These are phyloP conservation scores for Pterulicium gracile DNA, from an alignment of 1,284 basidiomycete genomes.

Conservation along the genomic window DNA sequence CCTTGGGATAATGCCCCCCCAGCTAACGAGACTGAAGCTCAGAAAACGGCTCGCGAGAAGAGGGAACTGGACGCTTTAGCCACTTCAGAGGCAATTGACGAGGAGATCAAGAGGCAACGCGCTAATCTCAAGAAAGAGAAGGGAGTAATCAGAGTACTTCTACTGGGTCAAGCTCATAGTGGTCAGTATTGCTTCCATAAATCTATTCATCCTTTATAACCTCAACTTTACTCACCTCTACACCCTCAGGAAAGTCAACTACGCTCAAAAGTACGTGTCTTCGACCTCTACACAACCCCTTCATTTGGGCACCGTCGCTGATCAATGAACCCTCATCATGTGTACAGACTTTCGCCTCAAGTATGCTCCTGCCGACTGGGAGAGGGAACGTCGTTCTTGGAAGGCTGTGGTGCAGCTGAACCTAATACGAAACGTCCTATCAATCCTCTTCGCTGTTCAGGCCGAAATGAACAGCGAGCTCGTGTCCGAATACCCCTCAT, in stretches of 20 bases:
- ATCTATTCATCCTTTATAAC: constrained; percentile 3
- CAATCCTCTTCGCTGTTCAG: constrained; percentile 32
- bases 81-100: constrained; percentile 46
- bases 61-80: constrained; percentile 40
- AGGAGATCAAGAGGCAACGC: constrained; percentile 37
- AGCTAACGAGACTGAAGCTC: constrained; percentile 33
- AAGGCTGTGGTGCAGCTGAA: constrained; percentile 40
- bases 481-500: constrained; percentile 12
- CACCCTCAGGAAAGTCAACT: constrained; percentile 36
- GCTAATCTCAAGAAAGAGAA: constrained; percentile 31
- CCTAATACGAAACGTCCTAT: constrained; percentile 34
- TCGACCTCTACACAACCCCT: constrained; percentile 7
- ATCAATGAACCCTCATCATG: background rate
- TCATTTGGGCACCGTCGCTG: constrained; percentile 3
- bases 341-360: constrained; percentile 33
- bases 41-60: constrained; percentile 30
- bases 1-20: constrained; percentile 35
- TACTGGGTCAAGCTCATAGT: constrained; percentile 54
- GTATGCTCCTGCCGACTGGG: constrained; percentile 31
- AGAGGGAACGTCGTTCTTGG: constrained; percentile 34
- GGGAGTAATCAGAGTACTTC: constrained; percentile 38
- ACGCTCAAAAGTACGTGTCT: constrained; percentile 46
- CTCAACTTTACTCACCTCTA: constrained; percentile 2
- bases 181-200: constrained; percentile 27
- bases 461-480: constrained; percentile 30